Evolutionary conservation across 2,329 filamentous ascomycete genomes (phyloP).

Genomic region (Ciborinia camelliae): DNA sequence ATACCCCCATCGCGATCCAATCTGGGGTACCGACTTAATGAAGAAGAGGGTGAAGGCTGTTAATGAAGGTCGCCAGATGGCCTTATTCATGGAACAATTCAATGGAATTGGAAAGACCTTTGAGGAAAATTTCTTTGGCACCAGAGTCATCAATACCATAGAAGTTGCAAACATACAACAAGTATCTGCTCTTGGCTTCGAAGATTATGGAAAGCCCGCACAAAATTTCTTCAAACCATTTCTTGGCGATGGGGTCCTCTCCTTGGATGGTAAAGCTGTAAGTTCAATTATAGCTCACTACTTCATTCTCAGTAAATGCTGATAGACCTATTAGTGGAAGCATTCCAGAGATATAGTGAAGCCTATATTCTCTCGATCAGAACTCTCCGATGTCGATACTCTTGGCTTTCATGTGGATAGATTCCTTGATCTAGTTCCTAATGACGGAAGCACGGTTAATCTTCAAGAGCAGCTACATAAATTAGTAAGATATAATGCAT

Average conservation of each 20-base stretch:
- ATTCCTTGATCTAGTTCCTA: background rate
- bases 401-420: conserved; percentile 12
- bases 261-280: background rate
- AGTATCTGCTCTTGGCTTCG: background rate
- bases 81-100: conserved; percentile 8
- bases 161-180: background rate
- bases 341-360: conserved; percentile 14
- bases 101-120: background rate
- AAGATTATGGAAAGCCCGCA: conserved; percentile 4
- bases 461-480: background rate
- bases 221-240: conserved; percentile 12
- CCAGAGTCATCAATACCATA: background rate
- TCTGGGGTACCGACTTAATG: conserved; percentile 8
- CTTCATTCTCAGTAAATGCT: background rate
- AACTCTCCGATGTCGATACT: conserved; percentile 3
- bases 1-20: background rate
- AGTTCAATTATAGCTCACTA: background rate
- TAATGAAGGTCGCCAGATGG: background rate
- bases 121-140: conserved; percentile 9
- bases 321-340: background rate
- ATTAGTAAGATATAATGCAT: background rate
- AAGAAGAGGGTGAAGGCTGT: background rate
- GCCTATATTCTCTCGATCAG: background rate
- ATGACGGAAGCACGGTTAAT: conserved; percentile 4
- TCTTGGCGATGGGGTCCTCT: conserved; percentile 7